Evolutionary conservation across 306 rosid genomes (phyloP), one percentile per base, ranked within the genome.

Genomic region (barrel medic (Medicago truncatula)): DNA sequence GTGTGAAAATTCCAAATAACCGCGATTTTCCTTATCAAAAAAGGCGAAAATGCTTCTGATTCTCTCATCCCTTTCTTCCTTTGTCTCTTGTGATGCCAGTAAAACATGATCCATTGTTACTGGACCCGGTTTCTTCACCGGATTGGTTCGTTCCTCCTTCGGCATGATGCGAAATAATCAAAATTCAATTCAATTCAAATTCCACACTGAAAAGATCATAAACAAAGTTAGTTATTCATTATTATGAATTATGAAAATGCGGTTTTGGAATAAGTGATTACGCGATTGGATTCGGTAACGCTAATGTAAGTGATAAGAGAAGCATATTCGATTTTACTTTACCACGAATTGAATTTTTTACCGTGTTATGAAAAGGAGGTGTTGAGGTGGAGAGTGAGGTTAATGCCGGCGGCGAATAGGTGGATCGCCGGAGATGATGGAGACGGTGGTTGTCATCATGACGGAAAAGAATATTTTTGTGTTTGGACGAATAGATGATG

Each of bases 41-140:
- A 86, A 91, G 64, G 78, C 77, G 70, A 94, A 94, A 15, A 94
- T 90, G 69, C 87, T 76, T 4, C 87, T 88, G 77, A 89, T 80
- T 59, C 97, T 79, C 9, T 67, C 46, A 36, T 93, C 98, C 74
- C 98, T 86, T 53, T 81, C 88, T 66, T 94, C 98, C 85, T 87
- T 88, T 38, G 97, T 88, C 81, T 94, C 98, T 59, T 89, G 88
- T 38, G 92, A 83, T 13, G 97, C 98, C 7, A 91, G 63, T 31
- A 91, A 79, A 53, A 94, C 98, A 75, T 94, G 98, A 77, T 94
- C 98, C 92, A 91, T 86, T 18, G 96, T 87, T 71, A 87, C 88
- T 4, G 97, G 89, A 18, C 90, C 87, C 36, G 87, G 21, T 46
- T 92, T 86, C 85, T 80, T 90, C 38, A 86, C 90, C 15, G 88